These are phyloP conservation scores for Cadophora sp. DNA, from an alignment of 2,329 filamentous ascomycete genomes.

Conservation along the genomic window DNA sequence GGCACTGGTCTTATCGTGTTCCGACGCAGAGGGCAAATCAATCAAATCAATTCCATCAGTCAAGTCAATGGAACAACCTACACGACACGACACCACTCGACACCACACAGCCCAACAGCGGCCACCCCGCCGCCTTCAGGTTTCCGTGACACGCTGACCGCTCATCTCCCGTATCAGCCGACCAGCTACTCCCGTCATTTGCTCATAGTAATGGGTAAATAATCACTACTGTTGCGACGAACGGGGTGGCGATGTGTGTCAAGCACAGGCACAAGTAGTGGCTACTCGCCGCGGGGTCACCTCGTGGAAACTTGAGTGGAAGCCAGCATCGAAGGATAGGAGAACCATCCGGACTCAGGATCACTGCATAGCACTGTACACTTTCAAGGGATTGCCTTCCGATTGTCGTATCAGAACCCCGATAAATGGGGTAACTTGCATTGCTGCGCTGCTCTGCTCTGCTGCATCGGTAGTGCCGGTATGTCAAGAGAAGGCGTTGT, in stretches of 20 bases:
- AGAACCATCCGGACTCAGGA: neutral
- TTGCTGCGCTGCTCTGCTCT: neutral
- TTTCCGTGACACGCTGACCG: neutral
- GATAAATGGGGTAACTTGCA: constrained; percentile 2
- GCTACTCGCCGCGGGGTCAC: constrained; percentile 10
- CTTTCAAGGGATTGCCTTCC: constrained; percentile 10
- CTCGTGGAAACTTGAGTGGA: neutral
- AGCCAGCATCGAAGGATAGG: neutral
- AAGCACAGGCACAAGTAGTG: neutral
- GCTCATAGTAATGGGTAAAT: constrained; percentile 13
- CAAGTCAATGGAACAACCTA: neutral
- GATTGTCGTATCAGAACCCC: constrained; percentile 20
- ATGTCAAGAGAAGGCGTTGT: constrained; percentile 13
- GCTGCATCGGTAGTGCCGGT: neutral
- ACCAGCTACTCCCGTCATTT: neutral
- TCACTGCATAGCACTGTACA: neutral
- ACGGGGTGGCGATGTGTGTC: constrained; percentile 11
- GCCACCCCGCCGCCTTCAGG: neutral
- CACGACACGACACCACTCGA: neutral
- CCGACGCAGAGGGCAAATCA: neutral
- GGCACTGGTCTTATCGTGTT: constrained; percentile 18
- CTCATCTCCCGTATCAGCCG: constrained; percentile 19
- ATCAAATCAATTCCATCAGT: neutral
- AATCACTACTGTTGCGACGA: constrained; percentile 14
- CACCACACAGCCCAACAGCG: neutral